A percentile compares a stretch with the other conserved stretches of the same genome.
Conservation (phyloP, 441 rosid genomes). For the Populus tomentosa region DNA sequence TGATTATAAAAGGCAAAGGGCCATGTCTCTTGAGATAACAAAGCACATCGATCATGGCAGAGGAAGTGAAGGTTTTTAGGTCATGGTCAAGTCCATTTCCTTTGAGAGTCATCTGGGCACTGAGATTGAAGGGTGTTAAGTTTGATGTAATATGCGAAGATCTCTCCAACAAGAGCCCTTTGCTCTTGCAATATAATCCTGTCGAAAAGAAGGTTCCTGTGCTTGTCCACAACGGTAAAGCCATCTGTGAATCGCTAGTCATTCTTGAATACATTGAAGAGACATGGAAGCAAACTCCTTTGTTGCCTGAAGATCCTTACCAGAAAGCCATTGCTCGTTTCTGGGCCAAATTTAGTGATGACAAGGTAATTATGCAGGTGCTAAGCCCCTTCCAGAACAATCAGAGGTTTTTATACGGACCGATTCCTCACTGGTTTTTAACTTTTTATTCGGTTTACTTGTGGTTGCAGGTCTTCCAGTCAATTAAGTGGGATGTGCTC, state of each 20-base stretch:
- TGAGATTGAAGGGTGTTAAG: slow-evolving; percentile 17
- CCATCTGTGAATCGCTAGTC: slow-evolving; percentile 14
- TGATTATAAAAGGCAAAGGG: background rate
- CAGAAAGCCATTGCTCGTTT: slow-evolving; percentile 11
- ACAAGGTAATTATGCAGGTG: slow-evolving; percentile 7
- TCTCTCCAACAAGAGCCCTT: slow-evolving; percentile 7
- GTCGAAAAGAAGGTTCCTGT: slow-evolving; percentile 14
- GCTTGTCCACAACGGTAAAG: slow-evolving; percentile 7
- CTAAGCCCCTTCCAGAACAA: background rate
- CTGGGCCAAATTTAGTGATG: slow-evolving; percentile 22
- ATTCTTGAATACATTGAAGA: slow-evolving; percentile 16
- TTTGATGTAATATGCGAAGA: slow-evolving; percentile 17
- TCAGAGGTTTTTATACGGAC: background rate
- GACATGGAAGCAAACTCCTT: slow-evolving; percentile 18
- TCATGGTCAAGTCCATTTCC: slow-evolving; percentile 16
- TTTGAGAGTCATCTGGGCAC: slow-evolving; percentile 18
- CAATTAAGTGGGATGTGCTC: background rate
- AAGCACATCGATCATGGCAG: background rate
- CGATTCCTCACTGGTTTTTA: background rate
- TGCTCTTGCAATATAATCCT: slow-evolving; percentile 7
- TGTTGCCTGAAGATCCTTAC: slow-evolving; percentile 18
- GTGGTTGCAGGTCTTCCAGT: background rate
- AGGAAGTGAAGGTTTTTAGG: slow-evolving; percentile 8
- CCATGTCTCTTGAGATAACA: background rate
- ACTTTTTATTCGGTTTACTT: background rate